phyloP scores from a whole-genome alignment of 2,329 filamentous ascomycete genomes.

The Lecanosticta acicola region DNA sequence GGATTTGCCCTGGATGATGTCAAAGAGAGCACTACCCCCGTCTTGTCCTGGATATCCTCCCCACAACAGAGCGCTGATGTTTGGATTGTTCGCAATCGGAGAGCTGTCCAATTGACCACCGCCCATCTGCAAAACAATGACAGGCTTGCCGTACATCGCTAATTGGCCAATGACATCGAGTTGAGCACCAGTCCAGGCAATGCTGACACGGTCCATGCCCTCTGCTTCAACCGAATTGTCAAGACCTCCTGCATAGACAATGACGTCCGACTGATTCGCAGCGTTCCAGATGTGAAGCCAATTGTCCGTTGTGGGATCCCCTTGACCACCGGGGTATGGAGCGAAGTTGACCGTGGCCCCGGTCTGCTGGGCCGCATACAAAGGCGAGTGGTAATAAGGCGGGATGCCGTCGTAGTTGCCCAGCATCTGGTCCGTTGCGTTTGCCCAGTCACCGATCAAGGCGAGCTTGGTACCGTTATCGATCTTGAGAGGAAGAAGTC shows the following conservation, averaged over 20 bases:
- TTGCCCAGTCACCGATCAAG: slow-evolving; percentile 55
- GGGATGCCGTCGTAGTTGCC: slow-evolving; percentile 56
- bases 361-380: slow-evolving; percentile 47
- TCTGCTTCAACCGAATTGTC: slow-evolving; percentile 51
- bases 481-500: slow-evolving; percentile 41
- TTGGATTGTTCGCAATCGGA: slow-evolving; percentile 43
- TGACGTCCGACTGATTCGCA: slow-evolving; percentile 45
- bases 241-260: slow-evolving; percentile 53
- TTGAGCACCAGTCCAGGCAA: slow-evolving; percentile 51
- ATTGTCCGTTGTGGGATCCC: slow-evolving; percentile 31
- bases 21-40: slow-evolving; percentile 51
- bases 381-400: slow-evolving; percentile 51
- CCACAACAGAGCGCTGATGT: slow-evolving; percentile 52
- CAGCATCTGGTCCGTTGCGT: slow-evolving; percentile 44
- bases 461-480: slow-evolving; percentile 42
- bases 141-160: slow-evolving; percentile 43
- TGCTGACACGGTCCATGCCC: slow-evolving; percentile 45
- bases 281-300: slow-evolving; percentile 29
- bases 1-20: slow-evolving; percentile 48
- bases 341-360: slow-evolving; percentile 45
- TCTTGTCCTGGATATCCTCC: slow-evolving; percentile 56
- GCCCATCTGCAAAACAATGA: slow-evolving; percentile 50
- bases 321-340: slow-evolving; percentile 32
- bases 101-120: slow-evolving; percentile 49
- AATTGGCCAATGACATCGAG: slow-evolving; percentile 48